Conservation (phyloP, 2,329 filamentous ascomycete species). For the Albophoma yamanashiensis region DNA sequence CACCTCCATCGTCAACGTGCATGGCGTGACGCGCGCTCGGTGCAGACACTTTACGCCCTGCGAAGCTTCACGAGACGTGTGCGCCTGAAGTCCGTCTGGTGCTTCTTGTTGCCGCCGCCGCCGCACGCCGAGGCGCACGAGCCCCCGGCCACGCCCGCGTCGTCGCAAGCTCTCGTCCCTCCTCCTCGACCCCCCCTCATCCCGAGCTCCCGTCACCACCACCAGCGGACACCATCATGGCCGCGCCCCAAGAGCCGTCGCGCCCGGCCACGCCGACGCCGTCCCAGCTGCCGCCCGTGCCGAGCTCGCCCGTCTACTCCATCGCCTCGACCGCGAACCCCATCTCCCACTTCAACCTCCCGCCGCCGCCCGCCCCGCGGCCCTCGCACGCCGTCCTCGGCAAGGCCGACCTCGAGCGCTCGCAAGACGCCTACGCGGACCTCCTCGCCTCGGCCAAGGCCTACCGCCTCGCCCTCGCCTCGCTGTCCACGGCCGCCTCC, state of each 20-base stretch:
- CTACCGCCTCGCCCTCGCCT: slow-evolving; percentile 51
- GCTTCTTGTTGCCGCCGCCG: too few species aligned
- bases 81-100: background rate
- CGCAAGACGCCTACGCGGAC: slow-evolving; percentile 51
- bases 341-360: slow-evolving; percentile 46
- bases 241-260: slow-evolving; percentile 16
- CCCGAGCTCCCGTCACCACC: background rate
- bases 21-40: background rate
- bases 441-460: slow-evolving; percentile 51
- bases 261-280: slow-evolving; percentile 38
- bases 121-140: too few species aligned
- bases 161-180: background rate
- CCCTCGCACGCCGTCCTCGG: slow-evolving; percentile 49
- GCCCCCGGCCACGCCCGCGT: too few species aligned
- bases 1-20: background rate
- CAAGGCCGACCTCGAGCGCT: slow-evolving; percentile 51
- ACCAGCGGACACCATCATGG: slow-evolving; percentile 13
- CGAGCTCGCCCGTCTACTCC: slow-evolving; percentile 52
- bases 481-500: slow-evolving; percentile 50
- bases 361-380: slow-evolving; percentile 48
- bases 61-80: background rate
- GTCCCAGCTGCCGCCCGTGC: slow-evolving; percentile 49
- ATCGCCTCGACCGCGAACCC: slow-evolving; percentile 53
- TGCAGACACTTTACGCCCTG: background rate
- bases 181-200: background rate